Base-by-base conservation (phyloP, 768 basidiomycete species). In the Suillus fuscotomentosus region DNA sequence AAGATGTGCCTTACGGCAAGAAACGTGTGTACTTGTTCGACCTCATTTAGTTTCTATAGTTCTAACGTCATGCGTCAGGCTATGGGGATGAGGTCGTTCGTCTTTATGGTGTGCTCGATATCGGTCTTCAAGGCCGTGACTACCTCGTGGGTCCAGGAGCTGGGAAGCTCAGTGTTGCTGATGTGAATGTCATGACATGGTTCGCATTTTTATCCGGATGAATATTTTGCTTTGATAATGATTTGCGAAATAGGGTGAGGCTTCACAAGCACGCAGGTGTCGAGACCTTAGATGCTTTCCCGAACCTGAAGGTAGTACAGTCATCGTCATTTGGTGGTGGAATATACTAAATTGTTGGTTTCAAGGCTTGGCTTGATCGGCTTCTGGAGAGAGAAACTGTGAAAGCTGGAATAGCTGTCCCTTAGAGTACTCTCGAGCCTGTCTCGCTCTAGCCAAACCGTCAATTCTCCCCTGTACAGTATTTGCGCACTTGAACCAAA, bases 71-170 rank as follows among this genome's bases (percentile, higher is more conserved):
- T 65, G 20, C 71, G 62, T 69, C 77, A 87, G 87, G 94, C 60
- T 96, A 92, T 76, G 68, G 80, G 24, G 87, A 92, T 34, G 95
- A 97, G 81, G 91, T 92, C 3, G 87, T 86, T 69, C 86, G 95
- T 31, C 82, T 96, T 24, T 95, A 91, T 72, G 79, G 85, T n/a
- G 95, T 96, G 4, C 83, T 96, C 50, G 87, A 96, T 70, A 86
- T 88, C 57, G 86, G 90, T 27, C 83, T 96, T n/a, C 75, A 80
- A 53, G 85, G 81, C 60, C 84, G 90, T 20, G 92, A 95, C 47
- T 96, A 83, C 73, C 86, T 97, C 17, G 92, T 84, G 20, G 94
- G 95, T n/a, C 78, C 87, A 13, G 88, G 86, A 0, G 79, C 80
- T 62, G 91, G 90, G 31, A 87, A 84, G 68, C 85, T 83, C 72